These are phyloP conservation scores for Piper longum DNA, from an alignment of 164 flowering plant species.

Conservation along the genomic window DNA sequence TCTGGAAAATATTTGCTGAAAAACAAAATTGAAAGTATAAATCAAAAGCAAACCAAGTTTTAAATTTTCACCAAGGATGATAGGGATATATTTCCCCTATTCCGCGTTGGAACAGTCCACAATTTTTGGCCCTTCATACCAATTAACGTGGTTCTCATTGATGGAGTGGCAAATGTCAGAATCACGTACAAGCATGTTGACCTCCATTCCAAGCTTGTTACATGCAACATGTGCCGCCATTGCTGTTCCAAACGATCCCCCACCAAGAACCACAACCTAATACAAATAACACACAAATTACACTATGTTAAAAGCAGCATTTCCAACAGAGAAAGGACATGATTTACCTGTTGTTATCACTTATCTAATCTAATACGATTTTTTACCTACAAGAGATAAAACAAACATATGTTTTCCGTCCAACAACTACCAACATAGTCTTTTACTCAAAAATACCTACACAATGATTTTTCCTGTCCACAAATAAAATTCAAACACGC, in stretches of 20 bases:
- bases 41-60: background rate
- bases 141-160: conserved; percentile 52
- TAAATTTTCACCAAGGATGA: background rate
- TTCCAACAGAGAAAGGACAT: background rate
- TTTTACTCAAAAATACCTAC: background rate
- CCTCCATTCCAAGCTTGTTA: conserved; percentile 60
- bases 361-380: too few relatives aligned
- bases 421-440: too few relatives aligned
- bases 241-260: conserved; percentile 98
- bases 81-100: background rate
- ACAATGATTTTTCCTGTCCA: too few relatives aligned
- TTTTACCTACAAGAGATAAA: too few relatives aligned
- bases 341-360: too few relatives aligned
- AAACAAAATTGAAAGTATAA: background rate
- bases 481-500: background rate
- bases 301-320: background rate
- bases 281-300: too few relatives aligned
- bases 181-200: conserved; percentile 78
- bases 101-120: background rate
- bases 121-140: conserved; percentile 19
- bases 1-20: conserved; percentile 76
- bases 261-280: conserved; percentile 93
- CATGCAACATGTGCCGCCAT: conserved; percentile 93
- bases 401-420: too few relatives aligned
- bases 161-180: conserved; percentile 61